A percentile compares a stretch with the other conserved stretches of the same genome.
Conservation (phyloP, 2,329 filamentous ascomycete genomes). For the Bipolaris victoriae region DNA sequence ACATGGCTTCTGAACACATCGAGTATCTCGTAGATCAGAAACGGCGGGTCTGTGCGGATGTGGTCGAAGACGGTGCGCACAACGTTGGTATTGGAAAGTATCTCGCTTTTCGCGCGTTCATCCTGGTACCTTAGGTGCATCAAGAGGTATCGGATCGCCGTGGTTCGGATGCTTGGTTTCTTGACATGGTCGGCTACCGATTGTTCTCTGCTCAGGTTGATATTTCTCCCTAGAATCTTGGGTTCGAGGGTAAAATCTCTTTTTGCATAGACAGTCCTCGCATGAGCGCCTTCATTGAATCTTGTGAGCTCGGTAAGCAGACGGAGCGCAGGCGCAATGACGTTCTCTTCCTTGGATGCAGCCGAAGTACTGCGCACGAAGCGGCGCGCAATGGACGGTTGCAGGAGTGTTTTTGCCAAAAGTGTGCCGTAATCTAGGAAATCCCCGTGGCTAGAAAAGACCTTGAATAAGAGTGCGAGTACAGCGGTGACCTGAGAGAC, state of each 20-base stretch:
- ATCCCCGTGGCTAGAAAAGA: slow-evolving; percentile 75
- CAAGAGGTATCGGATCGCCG: slow-evolving; percentile 81
- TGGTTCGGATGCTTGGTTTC: slow-evolving; percentile 80
- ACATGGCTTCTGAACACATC: slow-evolving; percentile 72
- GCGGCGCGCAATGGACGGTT: slow-evolving; percentile 80
- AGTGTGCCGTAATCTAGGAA: slow-evolving; percentile 76
- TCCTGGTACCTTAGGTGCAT: slow-evolving; percentile 80
- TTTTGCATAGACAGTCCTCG: slow-evolving; percentile 76
- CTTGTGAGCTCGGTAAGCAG: slow-evolving; percentile 83
- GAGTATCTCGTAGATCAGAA: slow-evolving; percentile 76
- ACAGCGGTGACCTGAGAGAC: slow-evolving; percentile 81
- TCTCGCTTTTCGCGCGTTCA: slow-evolving; percentile 76
- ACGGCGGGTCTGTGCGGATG: slow-evolving; percentile 77
- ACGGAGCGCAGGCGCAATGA: slow-evolving; percentile 87
- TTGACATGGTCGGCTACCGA: slow-evolving; percentile 66
- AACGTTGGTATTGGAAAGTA: slow-evolving; percentile 76
- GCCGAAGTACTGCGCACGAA: slow-evolving; percentile 79
- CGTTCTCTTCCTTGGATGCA: slow-evolving; percentile 80
- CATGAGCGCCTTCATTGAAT: slow-evolving; percentile 83
- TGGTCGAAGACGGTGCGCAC: slow-evolving; percentile 75
- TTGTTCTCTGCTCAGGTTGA: slow-evolving; percentile 67
- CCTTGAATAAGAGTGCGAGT: slow-evolving; percentile 79
- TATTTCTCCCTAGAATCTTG: slow-evolving; percentile 78
- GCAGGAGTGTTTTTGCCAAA: slow-evolving; percentile 80
- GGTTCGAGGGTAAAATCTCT: slow-evolving; percentile 74